phyloP scores from a whole-genome alignment of 106 monocot species.

The Xerophyta viscosa region DNA sequence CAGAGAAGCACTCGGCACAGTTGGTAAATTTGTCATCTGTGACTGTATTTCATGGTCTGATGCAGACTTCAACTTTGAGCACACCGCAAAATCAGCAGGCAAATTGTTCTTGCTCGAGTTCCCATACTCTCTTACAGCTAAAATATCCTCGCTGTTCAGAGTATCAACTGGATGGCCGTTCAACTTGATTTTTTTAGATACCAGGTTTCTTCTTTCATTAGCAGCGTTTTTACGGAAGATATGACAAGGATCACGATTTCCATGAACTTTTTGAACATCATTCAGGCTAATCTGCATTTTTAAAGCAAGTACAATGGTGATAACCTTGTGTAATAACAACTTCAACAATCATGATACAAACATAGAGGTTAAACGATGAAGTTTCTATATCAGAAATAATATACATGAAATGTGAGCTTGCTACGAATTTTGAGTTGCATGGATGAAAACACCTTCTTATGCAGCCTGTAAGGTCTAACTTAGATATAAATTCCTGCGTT shows the following conservation, averaged over 20 bases:
- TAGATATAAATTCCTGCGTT: too few relatives aligned
- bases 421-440: too few relatives aligned
- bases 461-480: too few relatives aligned
- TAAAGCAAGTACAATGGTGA: too few relatives aligned
- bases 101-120: constrained; percentile 18
- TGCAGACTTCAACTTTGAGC: background rate
- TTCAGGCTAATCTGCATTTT: constrained; percentile 22
- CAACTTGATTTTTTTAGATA: constrained; percentile 23
- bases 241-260: constrained; percentile 94
- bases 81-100: constrained; percentile 9
- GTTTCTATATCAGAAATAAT: too few relatives aligned
- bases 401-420: too few relatives aligned
- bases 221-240: constrained; percentile 52
- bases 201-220: constrained; percentile 21
- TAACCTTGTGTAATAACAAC: too few relatives aligned
- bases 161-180: constrained; percentile 9
- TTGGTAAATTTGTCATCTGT: background rate
- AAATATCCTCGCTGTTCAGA: constrained; percentile 20
- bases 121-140: constrained; percentile 23
- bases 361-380: too few relatives aligned
- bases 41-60: constrained; percentile 19
- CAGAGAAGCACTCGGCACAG: background rate
- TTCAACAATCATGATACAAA: too few relatives aligned
- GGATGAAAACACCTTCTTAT: too few relatives aligned
- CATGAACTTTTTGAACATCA: constrained; percentile 40